Percentiles rank a stretch among this genome's conserved stretches.
phyloP scores from a whole-genome alignment of 441 rosid species.

The Corymbia citriodora region DNA sequence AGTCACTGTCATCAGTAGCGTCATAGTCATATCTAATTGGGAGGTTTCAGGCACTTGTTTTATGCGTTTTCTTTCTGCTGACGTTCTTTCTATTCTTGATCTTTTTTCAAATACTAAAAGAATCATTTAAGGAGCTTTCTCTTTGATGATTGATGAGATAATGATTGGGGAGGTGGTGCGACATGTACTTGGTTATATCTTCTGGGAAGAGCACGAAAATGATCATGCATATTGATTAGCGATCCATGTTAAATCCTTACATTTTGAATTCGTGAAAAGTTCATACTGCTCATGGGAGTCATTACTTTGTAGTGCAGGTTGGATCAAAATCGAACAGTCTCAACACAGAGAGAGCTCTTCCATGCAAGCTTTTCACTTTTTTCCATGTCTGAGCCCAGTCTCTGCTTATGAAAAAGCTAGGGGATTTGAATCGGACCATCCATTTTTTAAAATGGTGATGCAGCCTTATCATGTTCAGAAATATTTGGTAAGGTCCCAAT shows the following conservation, averaged over 20 bases:
- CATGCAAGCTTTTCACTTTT: neutral
- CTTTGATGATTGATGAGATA: neutral
- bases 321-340: neutral
- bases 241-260: neutral
- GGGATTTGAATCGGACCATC: neutral
- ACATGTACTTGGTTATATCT: neutral
- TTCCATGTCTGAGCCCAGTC: neutral
- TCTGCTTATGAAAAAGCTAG: neutral
- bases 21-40: accelerated
- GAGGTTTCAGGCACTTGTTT: neutral
- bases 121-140: neutral
- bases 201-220: neutral
- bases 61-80: neutral
- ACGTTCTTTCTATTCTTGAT: neutral
- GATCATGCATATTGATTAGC: neutral
- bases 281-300: neutral
- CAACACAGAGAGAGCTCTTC: neutral
- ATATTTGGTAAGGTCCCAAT: neutral
- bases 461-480: neutral
- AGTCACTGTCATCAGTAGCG: neutral
- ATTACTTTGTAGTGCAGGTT: neutral
- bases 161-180: neutral
- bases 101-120: neutral
- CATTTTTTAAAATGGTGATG: neutral
- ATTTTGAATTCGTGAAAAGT: neutral